Conservation (phyloP, 2,329 filamentous ascomycete genomes). For the Pochonia chlamydosporia region DNA sequence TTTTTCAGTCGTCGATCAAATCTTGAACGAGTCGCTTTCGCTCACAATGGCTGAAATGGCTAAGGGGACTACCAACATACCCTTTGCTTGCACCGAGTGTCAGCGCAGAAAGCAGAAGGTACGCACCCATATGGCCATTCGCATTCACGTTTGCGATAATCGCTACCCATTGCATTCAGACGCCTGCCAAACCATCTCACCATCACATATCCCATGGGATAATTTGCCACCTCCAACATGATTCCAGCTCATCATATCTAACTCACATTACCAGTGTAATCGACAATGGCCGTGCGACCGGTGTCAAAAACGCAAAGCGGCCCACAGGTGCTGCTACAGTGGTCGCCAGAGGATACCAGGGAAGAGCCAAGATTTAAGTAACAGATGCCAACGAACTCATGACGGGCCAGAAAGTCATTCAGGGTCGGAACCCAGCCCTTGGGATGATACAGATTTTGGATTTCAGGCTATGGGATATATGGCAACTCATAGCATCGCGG, state of each 20-base stretch:
- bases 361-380: conserved; percentile 13
- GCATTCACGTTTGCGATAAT: too few relatives aligned
- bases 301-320: conserved; percentile 33
- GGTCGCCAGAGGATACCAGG: conserved; percentile 13
- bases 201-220: too few relatives aligned
- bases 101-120: conserved; percentile 34
- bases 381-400: conserved; percentile 18
- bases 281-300: conserved; percentile 34
- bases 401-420: conserved; percentile 13
- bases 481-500: conserved; percentile 24
- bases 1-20: too few relatives aligned
- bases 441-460: conserved; percentile 19
- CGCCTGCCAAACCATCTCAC: too few relatives aligned
- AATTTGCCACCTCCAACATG: too few relatives aligned
- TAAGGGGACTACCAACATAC: conserved; percentile 11
- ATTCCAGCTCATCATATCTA: neutral
- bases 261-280: conserved; percentile 27
- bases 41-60: conserved; percentile 11
- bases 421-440: conserved; percentile 17
- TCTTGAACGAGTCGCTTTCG: too few relatives aligned
- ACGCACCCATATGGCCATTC: conserved; percentile 2
- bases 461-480: conserved; percentile 31
- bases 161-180: too few relatives aligned
- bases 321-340: conserved; percentile 27
- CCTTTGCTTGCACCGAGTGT: conserved; percentile 38